phyloP scores from a whole-genome alignment of 805 yeast genomes.

The Priceomyces carsonii region DNA sequence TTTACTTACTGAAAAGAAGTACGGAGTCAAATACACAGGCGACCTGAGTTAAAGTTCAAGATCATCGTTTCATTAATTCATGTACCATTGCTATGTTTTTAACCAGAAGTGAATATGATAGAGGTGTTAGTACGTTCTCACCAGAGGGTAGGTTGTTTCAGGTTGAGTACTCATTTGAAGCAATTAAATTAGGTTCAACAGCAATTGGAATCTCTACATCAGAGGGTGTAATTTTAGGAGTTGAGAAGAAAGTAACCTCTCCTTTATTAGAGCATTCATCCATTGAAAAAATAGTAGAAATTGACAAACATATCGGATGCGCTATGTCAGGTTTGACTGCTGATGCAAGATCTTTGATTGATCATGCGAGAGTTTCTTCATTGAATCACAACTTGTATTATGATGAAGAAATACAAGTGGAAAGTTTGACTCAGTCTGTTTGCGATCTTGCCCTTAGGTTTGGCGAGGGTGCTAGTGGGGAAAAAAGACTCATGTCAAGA shows the following conservation, averaged over 20 bases:
- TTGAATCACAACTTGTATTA: conserved; percentile 87
- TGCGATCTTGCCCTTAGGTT: conserved; percentile 96
- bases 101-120: conserved; percentile 98
- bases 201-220: conserved; percentile 96
- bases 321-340: conserved; percentile 99
- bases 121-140: conserved; percentile 97
- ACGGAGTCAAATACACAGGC: too few species aligned
- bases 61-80: too few species aligned
- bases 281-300: conserved; percentile 93
- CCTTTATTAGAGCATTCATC: conserved; percentile 87
- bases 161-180: conserved; percentile 96
- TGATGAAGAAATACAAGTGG: conserved; percentile 90
- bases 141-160: conserved; percentile 99
- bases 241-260: conserved; percentile 95
- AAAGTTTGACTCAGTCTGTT: conserved; percentile 91
- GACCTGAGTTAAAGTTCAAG: too few species aligned
- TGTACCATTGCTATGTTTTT: conserved; percentile 77
- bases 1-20: too few species aligned
- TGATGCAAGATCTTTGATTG: conserved; percentile 98
- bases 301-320: conserved; percentile 92
- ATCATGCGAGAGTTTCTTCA: conserved; percentile 91
- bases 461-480: conserved; percentile 97
- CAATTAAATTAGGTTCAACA: conserved; percentile 95
- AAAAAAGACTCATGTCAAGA: conserved; percentile 92
- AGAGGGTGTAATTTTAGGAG: conserved; percentile 95